Conservation (phyloP, 306 rosid genomes). For the Castanea mollissima region DNA sequence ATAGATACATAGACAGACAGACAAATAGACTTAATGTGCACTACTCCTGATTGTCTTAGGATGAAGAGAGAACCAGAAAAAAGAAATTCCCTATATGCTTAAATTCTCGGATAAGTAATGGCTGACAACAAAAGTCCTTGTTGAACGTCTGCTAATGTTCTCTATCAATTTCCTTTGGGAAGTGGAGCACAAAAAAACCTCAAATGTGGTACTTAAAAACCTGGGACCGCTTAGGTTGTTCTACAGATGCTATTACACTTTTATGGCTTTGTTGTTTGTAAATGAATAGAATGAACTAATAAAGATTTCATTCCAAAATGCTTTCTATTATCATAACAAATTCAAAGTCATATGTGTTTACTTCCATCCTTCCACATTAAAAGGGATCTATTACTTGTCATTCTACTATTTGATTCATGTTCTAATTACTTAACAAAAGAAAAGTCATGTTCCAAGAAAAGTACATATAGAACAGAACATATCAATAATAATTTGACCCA, state of each 20-base stretch:
- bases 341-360: neutral
- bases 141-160: neutral
- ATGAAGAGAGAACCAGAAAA: neutral
- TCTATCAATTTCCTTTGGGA: neutral
- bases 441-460: neutral
- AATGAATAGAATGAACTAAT: neutral
- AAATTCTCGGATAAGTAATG: neutral
- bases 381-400: neutral
- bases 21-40: neutral
- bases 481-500: neutral
- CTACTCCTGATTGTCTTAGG: neutral
- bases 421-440: too few relatives aligned
- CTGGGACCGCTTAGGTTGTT: neutral
- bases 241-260: too few relatives aligned
- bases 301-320: neutral
- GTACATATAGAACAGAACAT: neutral
- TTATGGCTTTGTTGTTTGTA: too few relatives aligned
- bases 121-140: neutral
- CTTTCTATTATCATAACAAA: neutral
- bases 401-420: neutral
- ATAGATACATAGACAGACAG: too few relatives aligned
- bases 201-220: neutral
- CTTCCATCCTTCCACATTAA: neutral
- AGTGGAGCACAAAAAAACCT: neutral
- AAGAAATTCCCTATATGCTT: neutral